These are phyloP conservation scores for Strobilomyces echinocephalus DNA, from an alignment of 768 basidiomycete species.

Conservation along the genomic window DNA sequence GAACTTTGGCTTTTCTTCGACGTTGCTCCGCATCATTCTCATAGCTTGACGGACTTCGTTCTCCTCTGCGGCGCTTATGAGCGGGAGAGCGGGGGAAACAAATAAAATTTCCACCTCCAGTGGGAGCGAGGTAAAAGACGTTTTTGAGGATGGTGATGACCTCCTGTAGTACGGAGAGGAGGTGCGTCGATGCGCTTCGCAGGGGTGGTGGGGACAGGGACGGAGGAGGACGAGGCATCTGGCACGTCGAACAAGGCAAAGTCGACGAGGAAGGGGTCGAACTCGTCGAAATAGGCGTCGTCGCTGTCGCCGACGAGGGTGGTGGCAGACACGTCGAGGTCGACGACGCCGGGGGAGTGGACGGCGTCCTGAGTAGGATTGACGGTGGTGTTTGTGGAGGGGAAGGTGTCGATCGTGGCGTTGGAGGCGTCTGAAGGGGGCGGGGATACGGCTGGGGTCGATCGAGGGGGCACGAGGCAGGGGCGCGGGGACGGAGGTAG, in stretches of 20 bases:
- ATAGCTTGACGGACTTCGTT: slow-evolving; percentile 38
- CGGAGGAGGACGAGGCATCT: slow-evolving; percentile 8
- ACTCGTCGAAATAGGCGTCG: slow-evolving; percentile 43
- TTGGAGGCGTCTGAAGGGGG: slow-evolving; percentile 17
- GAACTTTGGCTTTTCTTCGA: slow-evolving; percentile 50
- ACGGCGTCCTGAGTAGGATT: slow-evolving; percentile 2
- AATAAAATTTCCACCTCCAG: slow-evolving; percentile 87
- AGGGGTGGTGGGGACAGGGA: not conserved
- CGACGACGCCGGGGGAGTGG: slow-evolving; percentile 12
- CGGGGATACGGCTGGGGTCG: slow-evolving; percentile 9
- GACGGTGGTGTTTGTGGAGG: not conserved
- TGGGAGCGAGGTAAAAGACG: slow-evolving; percentile 95
- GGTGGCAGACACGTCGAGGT: slow-evolving; percentile 18
- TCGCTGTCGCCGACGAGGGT: slow-evolving; percentile 36
- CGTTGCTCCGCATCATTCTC: slow-evolving; percentile 39
- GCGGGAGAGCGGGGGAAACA: slow-evolving; percentile 73
- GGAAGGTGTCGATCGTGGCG: slow-evolving; percentile 4
- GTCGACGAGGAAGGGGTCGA: slow-evolving; percentile 34
- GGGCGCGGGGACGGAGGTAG: too few relatives aligned
- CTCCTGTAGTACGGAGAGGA: slow-evolving; percentile 29
- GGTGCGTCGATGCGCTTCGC: slow-evolving; percentile 26
- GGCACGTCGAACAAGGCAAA: slow-evolving; percentile 13
- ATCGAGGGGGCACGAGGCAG: not conserved
- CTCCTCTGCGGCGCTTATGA: slow-evolving; percentile 54
- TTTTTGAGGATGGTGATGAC: slow-evolving; percentile 38